phyloP scores from a whole-genome alignment of 1,284 basidiomycete genomes.

The Peniophora sp. region DNA sequence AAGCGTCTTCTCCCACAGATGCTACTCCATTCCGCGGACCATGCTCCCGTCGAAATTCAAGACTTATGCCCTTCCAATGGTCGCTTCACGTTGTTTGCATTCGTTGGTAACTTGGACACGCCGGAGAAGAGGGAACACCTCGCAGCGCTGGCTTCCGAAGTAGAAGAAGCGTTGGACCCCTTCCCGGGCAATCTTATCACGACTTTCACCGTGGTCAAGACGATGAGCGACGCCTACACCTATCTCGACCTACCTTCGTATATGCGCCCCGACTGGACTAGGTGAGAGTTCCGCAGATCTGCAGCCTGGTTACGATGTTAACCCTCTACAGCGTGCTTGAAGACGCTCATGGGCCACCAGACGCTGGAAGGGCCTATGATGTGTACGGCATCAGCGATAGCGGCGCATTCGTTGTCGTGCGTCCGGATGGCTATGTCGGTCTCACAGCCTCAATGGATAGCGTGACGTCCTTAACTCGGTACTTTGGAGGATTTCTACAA shows the following conservation, averaged over 20 bases:
- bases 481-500: background rate
- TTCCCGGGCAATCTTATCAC: slow-evolving; percentile 35
- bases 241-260: slow-evolving; percentile 41
- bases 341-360: slow-evolving; percentile 26
- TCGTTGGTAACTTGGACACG: slow-evolving; percentile 47
- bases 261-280: slow-evolving; percentile 60
- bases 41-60: slow-evolving; percentile 57
- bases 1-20: slow-evolving; percentile 52
- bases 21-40: slow-evolving; percentile 58
- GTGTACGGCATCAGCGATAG: slow-evolving; percentile 44
- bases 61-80: slow-evolving; percentile 60
- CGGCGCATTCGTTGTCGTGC: slow-evolving; percentile 59
- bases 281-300: slow-evolving; percentile 29
- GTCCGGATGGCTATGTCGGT: slow-evolving; percentile 75
- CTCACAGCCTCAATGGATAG: slow-evolving; percentile 43
- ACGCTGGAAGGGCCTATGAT: slow-evolving; percentile 34
- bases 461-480: slow-evolving; percentile 13
- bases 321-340: slow-evolving; percentile 26
- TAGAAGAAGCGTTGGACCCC: slow-evolving; percentile 19
- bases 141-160: slow-evolving; percentile 22
- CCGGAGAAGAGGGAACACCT: slow-evolving; percentile 31
- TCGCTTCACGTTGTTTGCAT: slow-evolving; percentile 69
- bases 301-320: background rate
- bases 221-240: slow-evolving; percentile 35
- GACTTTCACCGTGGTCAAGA: slow-evolving; percentile 40